phyloP scores from a whole-genome alignment of 495 filamentous ascomycete genomes.

The Pyrenula aspistea region DNA sequence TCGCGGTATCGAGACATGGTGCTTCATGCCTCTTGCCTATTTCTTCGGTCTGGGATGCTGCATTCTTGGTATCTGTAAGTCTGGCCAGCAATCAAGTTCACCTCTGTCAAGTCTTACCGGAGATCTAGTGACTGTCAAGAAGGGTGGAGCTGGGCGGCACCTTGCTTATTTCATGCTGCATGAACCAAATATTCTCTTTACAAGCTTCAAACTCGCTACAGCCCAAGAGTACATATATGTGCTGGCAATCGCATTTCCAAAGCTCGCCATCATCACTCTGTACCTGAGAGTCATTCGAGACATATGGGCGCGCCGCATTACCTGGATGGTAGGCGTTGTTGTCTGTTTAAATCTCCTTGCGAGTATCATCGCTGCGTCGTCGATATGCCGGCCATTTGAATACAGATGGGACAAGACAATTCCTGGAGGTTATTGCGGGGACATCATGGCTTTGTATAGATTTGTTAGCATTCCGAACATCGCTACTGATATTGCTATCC shows the following conservation, averaged over 20 bases:
- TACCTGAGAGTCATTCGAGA: not conserved
- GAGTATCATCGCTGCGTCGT: slow-evolving; percentile 1
- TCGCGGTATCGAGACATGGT: not conserved
- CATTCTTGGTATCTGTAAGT: not conserved
- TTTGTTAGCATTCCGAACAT: slow-evolving; percentile 35
- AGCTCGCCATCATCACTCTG: not conserved
- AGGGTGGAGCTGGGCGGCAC: not conserved
- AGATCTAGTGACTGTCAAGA: not conserved
- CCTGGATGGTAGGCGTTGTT: not conserved
- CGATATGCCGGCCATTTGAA: slow-evolving; percentile 29
- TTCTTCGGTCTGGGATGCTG: not conserved
- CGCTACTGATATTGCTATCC: slow-evolving; percentile 35
- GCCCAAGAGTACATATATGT: not conserved
- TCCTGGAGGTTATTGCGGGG: slow-evolving; percentile 30
- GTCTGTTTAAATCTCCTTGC: not conserved
- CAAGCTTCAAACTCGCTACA: not conserved
- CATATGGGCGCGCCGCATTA: not conserved
- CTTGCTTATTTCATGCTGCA: not conserved
- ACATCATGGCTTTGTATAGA: slow-evolving; percentile 32
- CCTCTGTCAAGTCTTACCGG: too few relatives aligned
- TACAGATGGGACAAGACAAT: slow-evolving; percentile 34
- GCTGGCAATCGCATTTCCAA: not conserved
- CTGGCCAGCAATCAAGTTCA: too few relatives aligned
- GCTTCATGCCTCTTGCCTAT: not conserved
- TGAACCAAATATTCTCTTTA: not conserved